These are phyloP conservation scores for Sicyos edulis DNA, from an alignment of 306 rosid species.

Conservation along the genomic window DNA sequence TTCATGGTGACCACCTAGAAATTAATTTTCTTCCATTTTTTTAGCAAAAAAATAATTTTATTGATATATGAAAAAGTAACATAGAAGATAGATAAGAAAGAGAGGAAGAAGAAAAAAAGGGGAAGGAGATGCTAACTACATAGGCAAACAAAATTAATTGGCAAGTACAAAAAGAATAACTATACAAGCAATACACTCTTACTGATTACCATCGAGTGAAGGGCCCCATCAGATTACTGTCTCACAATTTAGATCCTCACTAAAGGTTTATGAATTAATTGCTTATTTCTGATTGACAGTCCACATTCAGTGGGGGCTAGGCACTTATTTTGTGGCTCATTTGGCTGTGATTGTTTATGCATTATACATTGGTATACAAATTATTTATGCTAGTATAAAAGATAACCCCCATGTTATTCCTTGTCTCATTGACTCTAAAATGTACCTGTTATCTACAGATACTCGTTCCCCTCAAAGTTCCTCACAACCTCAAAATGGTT, in stretches of 20 bases:
- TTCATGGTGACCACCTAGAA: too few species aligned
- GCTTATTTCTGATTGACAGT: background rate
- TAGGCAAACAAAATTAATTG: too few species aligned
- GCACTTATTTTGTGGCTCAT: background rate
- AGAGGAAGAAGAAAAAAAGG: too few species aligned
- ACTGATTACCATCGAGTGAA: background rate
- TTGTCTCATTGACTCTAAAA: background rate
- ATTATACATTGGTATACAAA: background rate
- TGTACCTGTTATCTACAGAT: background rate
- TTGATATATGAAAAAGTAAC: too few species aligned
- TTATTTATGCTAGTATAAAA: background rate
- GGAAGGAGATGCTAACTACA: too few species aligned
- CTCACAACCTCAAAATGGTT: background rate
- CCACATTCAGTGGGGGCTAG: background rate
- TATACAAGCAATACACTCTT: too few species aligned
- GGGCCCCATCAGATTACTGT: too few species aligned
- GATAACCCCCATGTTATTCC: background rate
- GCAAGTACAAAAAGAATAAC: too few species aligned
- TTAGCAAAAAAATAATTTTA: too few species aligned
- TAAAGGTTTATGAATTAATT: background rate
- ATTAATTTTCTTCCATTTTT: too few species aligned
- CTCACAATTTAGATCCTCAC: background rate
- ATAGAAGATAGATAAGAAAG: too few species aligned
- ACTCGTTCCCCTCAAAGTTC: constrained; percentile 9
- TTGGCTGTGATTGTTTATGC: background rate